These are phyloP conservation scores for Lyophyllum semitale DNA, from an alignment of 768 basidiomycete species.

Conservation along the genomic window DNA sequence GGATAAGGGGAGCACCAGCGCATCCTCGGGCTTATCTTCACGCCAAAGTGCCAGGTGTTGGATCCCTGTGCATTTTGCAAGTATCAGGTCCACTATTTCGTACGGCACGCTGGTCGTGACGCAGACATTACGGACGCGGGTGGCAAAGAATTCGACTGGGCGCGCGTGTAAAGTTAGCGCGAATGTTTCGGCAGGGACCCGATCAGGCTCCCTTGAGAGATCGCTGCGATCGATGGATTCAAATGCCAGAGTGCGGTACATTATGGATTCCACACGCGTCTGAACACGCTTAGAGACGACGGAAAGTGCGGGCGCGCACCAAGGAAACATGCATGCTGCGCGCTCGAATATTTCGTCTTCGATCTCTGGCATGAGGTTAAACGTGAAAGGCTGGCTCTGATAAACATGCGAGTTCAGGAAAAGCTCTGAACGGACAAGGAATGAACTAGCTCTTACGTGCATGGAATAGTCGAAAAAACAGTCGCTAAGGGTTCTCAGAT, in stretches of 20 bases:
- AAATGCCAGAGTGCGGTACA: neutral
- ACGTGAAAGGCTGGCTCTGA: no score
- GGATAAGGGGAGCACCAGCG: neutral
- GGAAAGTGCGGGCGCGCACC: neutral
- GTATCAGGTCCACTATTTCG: neutral
- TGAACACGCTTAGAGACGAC: neutral
- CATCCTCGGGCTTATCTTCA: neutral
- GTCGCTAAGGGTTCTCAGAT: no score
- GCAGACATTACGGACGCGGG: neutral
- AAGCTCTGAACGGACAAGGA: no score
- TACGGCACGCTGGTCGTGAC: neutral
- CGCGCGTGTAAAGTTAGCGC: neutral
- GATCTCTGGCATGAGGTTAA: no score
- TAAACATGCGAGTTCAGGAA: no score
- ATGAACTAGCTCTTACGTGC: no score
- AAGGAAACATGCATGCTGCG: no score
- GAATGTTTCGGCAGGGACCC: neutral
- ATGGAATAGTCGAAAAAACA: no score
- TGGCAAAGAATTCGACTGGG: neutral
- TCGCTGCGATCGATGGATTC: neutral
- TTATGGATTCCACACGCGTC: neutral
- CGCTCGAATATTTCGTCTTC: no score
- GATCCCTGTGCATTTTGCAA: neutral
- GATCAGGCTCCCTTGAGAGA: neutral
- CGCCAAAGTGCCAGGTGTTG: neutral